Percentiles rank a stretch among this genome's conserved stretches.
Conservation (phyloP, 108 stramenopile species). For the Fragilariopsis cylindrus region DNA sequence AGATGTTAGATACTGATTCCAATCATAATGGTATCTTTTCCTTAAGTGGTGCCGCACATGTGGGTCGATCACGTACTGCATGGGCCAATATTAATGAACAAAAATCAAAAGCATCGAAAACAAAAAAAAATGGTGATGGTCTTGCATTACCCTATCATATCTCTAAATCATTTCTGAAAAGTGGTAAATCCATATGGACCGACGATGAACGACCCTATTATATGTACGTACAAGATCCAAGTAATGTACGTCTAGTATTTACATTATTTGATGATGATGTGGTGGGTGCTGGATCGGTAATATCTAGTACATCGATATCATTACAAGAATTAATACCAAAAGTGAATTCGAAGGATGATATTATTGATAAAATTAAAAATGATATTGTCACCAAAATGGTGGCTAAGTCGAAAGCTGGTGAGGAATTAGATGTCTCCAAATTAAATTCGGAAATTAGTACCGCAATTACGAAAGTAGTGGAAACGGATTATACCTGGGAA, state of each 20-base stretch:
- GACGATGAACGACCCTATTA: slow-evolving; percentile 70
- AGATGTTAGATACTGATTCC: slow-evolving; percentile 64
- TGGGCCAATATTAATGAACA: slow-evolving; percentile 76
- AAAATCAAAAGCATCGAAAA: slow-evolving; percentile 47
- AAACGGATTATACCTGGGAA: slow-evolving; percentile 51
- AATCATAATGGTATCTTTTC: slow-evolving; percentile 77
- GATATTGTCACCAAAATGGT: slow-evolving; percentile 49
- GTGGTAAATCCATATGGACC: slow-evolving; percentile 71
- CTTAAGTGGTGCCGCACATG: slow-evolving; percentile 77
- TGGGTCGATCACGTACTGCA: slow-evolving; percentile 67
- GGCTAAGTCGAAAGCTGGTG: slow-evolving; percentile 28
- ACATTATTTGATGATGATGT: slow-evolving; percentile 79
- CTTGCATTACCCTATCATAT: slow-evolving; percentile 73
- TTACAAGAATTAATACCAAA: slow-evolving; percentile 56
- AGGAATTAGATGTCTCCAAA: slow-evolving; percentile 9
- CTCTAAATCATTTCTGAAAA: slow-evolving; percentile 59
- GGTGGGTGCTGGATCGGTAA: slow-evolving; percentile 54
- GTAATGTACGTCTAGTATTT: slow-evolving; percentile 59
- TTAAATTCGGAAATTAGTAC: slow-evolving; percentile 33
- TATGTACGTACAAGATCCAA: slow-evolving; percentile 78
- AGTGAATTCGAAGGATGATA: not conserved
- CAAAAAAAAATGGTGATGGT: slow-evolving; percentile 25
- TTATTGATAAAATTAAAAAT: slow-evolving; percentile 23
- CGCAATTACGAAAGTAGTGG: not conserved
- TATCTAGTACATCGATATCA: slow-evolving; percentile 58